These are phyloP conservation scores for Dryas alaskensis DNA, from an alignment of 306 rosid genomes.

Conservation along the genomic window DNA sequence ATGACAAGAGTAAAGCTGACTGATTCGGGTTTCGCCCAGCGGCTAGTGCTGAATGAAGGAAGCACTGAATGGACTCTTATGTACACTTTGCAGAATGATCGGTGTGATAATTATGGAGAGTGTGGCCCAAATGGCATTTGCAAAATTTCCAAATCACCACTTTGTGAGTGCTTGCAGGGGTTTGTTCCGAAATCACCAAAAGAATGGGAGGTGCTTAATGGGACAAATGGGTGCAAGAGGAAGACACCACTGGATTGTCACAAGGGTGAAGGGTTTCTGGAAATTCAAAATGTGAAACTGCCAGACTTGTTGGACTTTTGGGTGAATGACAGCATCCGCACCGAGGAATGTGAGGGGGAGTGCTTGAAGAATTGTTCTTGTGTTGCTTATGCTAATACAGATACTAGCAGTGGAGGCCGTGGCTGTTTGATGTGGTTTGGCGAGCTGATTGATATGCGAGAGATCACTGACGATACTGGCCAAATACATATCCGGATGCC, in stretches of 20 bases:
- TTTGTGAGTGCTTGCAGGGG: too few species aligned
- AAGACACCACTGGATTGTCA: constrained; percentile 22
- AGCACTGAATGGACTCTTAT: too few species aligned
- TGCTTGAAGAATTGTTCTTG: constrained; percentile 44
- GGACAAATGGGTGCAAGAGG: constrained; percentile 39
- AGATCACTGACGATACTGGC: not conserved
- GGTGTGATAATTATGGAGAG: too few species aligned
- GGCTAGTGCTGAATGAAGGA: too few species aligned
- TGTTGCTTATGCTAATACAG: constrained; percentile 35
- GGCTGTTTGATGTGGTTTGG: constrained; percentile 48
- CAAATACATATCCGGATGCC: constrained; percentile 31
- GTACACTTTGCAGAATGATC: too few species aligned
- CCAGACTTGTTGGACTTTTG: constrained; percentile 33
- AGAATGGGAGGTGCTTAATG: too few species aligned
- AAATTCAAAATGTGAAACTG: constrained; percentile 28
- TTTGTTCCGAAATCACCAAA: too few species aligned
- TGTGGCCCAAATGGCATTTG: too few species aligned
- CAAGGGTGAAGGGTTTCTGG: constrained; percentile 23
- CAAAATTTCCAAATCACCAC: too few species aligned
- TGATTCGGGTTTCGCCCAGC: too few species aligned
- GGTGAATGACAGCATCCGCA: constrained; percentile 21
- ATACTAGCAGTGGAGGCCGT: constrained; percentile 26
- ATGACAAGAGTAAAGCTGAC: too few species aligned
- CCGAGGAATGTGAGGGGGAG: constrained; percentile 26
- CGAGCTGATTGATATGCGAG: constrained; percentile 35